Evolutionary conservation across 805 yeast genomes (phyloP), one percentile per base, ranked within the genome.

Genomic region (Hanseniaspora guilliermondii): DNA sequence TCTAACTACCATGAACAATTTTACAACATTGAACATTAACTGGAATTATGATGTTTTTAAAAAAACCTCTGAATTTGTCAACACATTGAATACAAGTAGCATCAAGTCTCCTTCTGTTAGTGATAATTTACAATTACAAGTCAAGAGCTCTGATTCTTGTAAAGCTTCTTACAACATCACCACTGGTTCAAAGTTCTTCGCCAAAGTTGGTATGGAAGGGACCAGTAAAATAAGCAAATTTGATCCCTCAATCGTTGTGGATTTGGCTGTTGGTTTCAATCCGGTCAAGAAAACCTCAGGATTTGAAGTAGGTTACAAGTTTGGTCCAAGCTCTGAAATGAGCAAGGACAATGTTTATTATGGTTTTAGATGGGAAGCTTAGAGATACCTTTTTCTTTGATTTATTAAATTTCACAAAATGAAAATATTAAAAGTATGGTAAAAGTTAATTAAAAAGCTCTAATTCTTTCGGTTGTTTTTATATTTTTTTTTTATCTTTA

Each of bases 271-370:
- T 12, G 53, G 53, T 11, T 21, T 35, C 14, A 49, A 49, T 8
- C 21, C 36, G 11, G 33, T 39, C 27, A 49, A 41, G 7, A 49
- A 16, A 41, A 46, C 48, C 12, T 45, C 53, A 4, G 19, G 19
- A 8, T 41, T 49, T 14, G 53, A 49, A 19, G 19, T 49, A 17
- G 53, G 53, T n/a, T 49, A 32, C 36, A 42, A 49, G 38, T 30
- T 27, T n/a, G 17, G 14, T 30, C 17, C 24, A 19, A 12, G 17
- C 19, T 1, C 47, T 12, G 47, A 44, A 17, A 12, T 30, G 17
- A 44, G 9, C 35, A 25, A 44, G 17, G 25, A 44, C 27, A 27
- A 30, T 19, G n/a, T 44, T 17, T 44, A 44, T 25, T 44, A 44
- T 37, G 47, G 47, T 11, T 27, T 44, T 37, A 44, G 33, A 44